Evolutionary conservation across 1,284 basidiomycete genomes (phyloP), one percentile per base, ranked within the genome.

Genomic region (Austroboletus niveus): DNA sequence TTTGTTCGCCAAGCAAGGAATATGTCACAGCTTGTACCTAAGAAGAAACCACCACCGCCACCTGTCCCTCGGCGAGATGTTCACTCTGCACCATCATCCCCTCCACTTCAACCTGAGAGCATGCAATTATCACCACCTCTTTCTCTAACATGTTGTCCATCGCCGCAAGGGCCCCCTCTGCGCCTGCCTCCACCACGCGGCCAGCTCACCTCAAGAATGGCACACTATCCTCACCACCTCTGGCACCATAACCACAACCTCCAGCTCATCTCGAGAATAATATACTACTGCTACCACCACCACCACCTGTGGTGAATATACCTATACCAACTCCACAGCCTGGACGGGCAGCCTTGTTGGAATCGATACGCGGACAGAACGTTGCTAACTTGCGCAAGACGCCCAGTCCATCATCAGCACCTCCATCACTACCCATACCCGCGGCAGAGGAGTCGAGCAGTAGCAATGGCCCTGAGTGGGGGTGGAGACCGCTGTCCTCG

Each of bases 1-100:
- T 98, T 87, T 65, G 82, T 94, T 17, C 78, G 84, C 31, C 73
- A 87, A 63, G 82, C 69, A 65, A 80, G 78, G 63, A 17, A 17
- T 17, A 17, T 17, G 17, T 1, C 17, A 17, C 17, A 17, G 17
- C 17, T 17, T 17, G 17, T 17, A 17, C 68, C 75, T 41, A 79
- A 76, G 63, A 73, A 78, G 51, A 88, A 85, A 55, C 72, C 75
- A 43, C 82, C 85, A 1, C 85, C 87, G 0, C 81, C 80, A 4
- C 75, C 80, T 4, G 72, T 71, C 2, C 81, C 83, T 11, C 66
- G 78, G 38, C 61, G 73, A 54, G 55, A 62, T 45, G 53, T 56
- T 4, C 69, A 62, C 17, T 17, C 17, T 38, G 17, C 17, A 17
- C 17, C 1, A 17, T 17, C 17, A 17, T 17, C 17, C 17, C 17